Base-by-base conservation (phyloP, 2,329 filamentous ascomycete genomes). In the Grosmannia clavigera region DNA sequence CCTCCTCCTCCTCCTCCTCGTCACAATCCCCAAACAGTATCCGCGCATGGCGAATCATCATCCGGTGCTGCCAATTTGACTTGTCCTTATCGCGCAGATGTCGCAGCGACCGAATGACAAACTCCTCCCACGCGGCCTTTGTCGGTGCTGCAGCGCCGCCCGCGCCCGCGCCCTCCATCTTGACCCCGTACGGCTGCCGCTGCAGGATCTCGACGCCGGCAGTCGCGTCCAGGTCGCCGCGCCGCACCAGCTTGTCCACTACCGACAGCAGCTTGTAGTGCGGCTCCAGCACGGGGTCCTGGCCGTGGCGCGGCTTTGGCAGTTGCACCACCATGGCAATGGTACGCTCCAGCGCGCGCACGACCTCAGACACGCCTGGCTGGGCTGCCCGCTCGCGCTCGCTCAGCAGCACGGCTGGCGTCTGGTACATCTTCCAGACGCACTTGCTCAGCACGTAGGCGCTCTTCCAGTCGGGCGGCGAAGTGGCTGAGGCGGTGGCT, bases 61-160 rank as follows among this genome's bases (percentile, higher is more conserved):
- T 91, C 25, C 92, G 87, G 70, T 96, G 92, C 68, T 96, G 92
- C 92, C 92, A 96, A 67, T 94, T 92, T 0, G 89, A 88, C 75
- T 95, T 95, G 72, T 96, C 92, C 62, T 90, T 90, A 56, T 84
- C 81, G 14, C 78, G 77, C 11, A 84, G 69, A 58, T 76, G 76
- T 9, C 73, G 73, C 50, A 84, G 67, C 54, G 74, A 80, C 55
- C 75, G 74, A 48, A 82, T 78, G 6, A 83, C 72, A 57, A 79
- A 82, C 40, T 75, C 73, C 55, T 82, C 77, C 81, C 81, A 78
- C 72, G 27, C 83, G 81, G 66, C 89, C 88, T 1, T 75, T 67
- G 55, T 83, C 80, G 74, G 81, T 84, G 10, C 76, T 4, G 48
- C 11, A 75, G 81, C 85, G 10, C 76, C 11, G 48, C 11, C 22